Conservation (phyloP, 148 eudicot genomes). For the Arbutus unedo region DNA sequence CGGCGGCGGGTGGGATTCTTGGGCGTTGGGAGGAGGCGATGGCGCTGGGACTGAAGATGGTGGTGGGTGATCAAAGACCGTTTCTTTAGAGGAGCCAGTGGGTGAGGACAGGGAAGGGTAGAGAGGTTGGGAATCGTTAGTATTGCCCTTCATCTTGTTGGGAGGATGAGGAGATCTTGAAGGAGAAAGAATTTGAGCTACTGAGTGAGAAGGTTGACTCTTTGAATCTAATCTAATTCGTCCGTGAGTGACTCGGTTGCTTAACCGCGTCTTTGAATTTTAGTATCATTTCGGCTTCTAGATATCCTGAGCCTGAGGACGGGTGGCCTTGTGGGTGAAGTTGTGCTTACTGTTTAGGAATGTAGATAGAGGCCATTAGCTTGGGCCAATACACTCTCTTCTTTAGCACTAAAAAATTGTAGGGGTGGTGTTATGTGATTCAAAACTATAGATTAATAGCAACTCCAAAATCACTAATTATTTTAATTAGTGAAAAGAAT, state of each 20-base stretch:
- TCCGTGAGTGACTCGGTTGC: neutral
- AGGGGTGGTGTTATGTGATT: too few relatives aligned
- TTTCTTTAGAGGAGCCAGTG: neutral
- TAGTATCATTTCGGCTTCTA: neutral
- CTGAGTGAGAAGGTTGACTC: neutral
- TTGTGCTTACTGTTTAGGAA: too few relatives aligned
- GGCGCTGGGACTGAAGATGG: neutral
- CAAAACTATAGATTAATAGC: too few relatives aligned
- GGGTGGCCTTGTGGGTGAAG: too few relatives aligned
- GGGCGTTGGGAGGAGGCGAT: neutral
- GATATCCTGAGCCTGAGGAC: neutral
- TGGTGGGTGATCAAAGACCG: neutral
- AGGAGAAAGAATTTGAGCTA: too few relatives aligned
- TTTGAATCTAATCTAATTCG: neutral
- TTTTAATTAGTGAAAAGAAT: too few relatives aligned
- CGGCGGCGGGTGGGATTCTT: neutral
- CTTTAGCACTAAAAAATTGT: too few relatives aligned
- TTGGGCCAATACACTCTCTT: too few relatives aligned
- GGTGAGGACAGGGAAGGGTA: neutral
- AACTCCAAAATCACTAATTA: too few relatives aligned
- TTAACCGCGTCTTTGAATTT: neutral
- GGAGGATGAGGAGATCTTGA: neutral
- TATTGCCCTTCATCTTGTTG: constrained; percentile 1
- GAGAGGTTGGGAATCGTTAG: constrained; percentile 1
- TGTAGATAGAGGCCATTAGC: too few relatives aligned